Evolutionary conservation across 108 stramenopile species (phyloP).

Genomic region (Fistulifera solaris): DNA sequence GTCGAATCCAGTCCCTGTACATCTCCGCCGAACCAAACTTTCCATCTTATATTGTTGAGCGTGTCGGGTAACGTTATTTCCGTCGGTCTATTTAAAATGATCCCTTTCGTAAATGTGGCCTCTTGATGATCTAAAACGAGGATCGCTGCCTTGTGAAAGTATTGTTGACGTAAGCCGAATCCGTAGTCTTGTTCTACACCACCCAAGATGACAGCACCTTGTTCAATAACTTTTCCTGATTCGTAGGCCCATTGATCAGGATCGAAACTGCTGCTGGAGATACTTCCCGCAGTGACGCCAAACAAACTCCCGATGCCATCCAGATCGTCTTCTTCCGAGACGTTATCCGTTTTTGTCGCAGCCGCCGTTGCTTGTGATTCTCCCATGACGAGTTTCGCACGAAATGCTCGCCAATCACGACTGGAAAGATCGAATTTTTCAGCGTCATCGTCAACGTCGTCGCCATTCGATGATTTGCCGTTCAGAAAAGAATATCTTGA

Average conservation of each 20-base stretch:
- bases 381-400: constrained; percentile 71
- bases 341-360: constrained; percentile 27
- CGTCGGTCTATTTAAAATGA: constrained; percentile 71
- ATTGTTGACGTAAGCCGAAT: constrained; percentile 73
- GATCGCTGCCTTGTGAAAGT: constrained; percentile 65
- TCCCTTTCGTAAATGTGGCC: constrained; percentile 50
- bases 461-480: not conserved
- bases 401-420: constrained; percentile 70
- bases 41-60: constrained; percentile 46
- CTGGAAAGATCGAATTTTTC: constrained; percentile 19
- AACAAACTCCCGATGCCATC: constrained; percentile 72
- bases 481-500: too few species aligned
- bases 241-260: constrained; percentile 78
- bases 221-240: constrained; percentile 63
- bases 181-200: constrained; percentile 70
- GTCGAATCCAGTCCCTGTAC: constrained; percentile 49
- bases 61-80: constrained; percentile 38
- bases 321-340: constrained; percentile 22
- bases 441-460: constrained; percentile 37
- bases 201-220: constrained; percentile 69
- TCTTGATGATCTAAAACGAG: constrained; percentile 50
- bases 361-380: constrained; percentile 12
- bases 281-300: not conserved
- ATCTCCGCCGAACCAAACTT: constrained; percentile 67
- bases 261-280: constrained; percentile 7